Base-by-base conservation (phyloP, 106 monocot species). In the Acorus calamus region DNA sequence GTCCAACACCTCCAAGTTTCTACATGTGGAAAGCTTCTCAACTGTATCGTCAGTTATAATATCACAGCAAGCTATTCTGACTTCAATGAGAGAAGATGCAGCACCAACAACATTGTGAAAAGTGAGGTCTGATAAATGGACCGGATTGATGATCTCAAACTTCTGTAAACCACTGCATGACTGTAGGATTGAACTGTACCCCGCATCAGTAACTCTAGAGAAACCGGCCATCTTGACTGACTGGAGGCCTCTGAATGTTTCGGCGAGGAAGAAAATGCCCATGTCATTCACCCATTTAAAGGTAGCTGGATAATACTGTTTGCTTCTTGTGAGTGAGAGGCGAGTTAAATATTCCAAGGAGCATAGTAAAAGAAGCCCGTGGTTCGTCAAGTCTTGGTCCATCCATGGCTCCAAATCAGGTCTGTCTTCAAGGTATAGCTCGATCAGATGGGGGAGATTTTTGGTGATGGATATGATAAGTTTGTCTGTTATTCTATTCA, bases 151-250 rank as follows among this genome's bases (percentile, higher is more conserved):
- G 52, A 94, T 68, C 67, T 94, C 86, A 71, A 89, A 65, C 46
- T 58, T 77, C 56, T 71, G 84, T 73, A 89, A 66, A 7, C 71
- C 79, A 47, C 59, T 81, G 72, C 81, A 86, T 14, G 86, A 86
- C 55, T 86, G 81, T 42, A 94, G 69, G 73, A 94, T 52, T n/a
- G 78, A 79, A 42, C 57, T 73, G 56, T 78, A 94, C 7, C 89
- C 89, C 41, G 89, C 89, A 94, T 94, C 94, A 6, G 86, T 94
- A 61, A 94, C 86, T 71, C 63, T 89, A 9, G 86, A 81, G 66
- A 94, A 94, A n/a, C 94, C 82, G 61, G 71, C 79, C 57, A 89
- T 72, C 74, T 81, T 83, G 42, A 94, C 56, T 6, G 76, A 77
- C 75, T 86, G 75, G 44, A 94, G 84, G 43, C 59, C 69, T 47